Evolutionary conservation across 495 filamentous ascomycete species (phyloP).

Genomic region (Thermochaetoides thermophila): DNA sequence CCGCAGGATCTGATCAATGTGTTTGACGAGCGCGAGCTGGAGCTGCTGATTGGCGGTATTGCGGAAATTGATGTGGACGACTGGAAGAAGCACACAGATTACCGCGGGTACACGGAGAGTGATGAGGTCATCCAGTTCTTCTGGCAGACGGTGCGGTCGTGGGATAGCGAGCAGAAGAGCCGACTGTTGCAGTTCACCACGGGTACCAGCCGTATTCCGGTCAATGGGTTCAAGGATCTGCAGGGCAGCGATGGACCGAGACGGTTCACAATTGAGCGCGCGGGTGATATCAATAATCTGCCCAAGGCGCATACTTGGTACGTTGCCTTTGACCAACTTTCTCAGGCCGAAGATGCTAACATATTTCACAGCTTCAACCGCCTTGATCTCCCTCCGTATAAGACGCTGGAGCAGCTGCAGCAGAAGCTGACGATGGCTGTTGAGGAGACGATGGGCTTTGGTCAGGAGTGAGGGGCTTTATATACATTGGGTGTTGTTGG

Average conservation of each 20-base stretch:
- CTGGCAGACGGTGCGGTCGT: constrained; percentile 91
- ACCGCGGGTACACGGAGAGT: constrained; percentile 94
- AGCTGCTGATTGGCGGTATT: constrained; percentile 94
- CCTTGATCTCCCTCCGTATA: constrained; percentile 89
- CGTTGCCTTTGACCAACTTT: constrained; percentile 18
- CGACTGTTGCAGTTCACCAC: constrained; percentile 93
- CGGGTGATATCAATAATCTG: constrained; percentile 73
- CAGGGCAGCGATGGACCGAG: constrained; percentile 93
- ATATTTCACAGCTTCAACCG: constrained; percentile 68
- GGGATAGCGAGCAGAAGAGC: constrained; percentile 98
- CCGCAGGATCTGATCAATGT: constrained; percentile 94
- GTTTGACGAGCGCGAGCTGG: constrained; percentile 94
- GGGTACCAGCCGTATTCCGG: constrained; percentile 91
- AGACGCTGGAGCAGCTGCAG: constrained; percentile 67
- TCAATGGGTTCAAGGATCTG: constrained; percentile 99
- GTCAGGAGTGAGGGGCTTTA: constrained; percentile 76
- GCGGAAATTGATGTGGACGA: constrained; percentile 99
- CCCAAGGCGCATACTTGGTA: constrained; percentile 98
- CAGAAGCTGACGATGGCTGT: constrained; percentile 89
- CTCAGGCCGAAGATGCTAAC: not conserved
- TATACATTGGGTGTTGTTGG: constrained; percentile 1
- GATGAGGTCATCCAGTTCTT: constrained; percentile 97
- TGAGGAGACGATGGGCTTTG: constrained; percentile 97
- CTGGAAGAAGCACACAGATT: constrained; percentile 99
- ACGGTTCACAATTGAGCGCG: constrained; percentile 96